Evolutionary conservation across 2,329 filamentous ascomycete genomes (phyloP).

Genomic region (Pseudogymnoascus sp.): DNA sequence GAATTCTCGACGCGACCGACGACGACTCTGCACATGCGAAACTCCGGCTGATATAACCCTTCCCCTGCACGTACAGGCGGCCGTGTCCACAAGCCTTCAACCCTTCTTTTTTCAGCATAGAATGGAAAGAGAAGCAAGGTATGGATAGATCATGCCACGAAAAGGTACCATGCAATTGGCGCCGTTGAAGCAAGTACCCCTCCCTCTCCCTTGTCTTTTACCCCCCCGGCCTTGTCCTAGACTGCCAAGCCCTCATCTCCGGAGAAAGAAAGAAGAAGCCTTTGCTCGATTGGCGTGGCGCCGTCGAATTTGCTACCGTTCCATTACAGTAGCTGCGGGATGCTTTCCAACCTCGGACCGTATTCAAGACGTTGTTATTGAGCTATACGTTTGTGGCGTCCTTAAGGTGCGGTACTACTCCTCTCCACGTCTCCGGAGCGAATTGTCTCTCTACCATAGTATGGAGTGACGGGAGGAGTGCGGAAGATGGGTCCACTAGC

Average conservation of each 20-base stretch:
- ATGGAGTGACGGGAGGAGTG: background rate
- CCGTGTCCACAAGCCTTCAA: background rate
- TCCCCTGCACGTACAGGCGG: constrained; percentile 4
- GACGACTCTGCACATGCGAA: constrained; percentile 6
- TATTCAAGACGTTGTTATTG: background rate
- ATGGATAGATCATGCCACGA: background rate
- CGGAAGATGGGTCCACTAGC: constrained; percentile 6
- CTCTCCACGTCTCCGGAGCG: background rate
- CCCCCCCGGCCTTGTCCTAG: background rate
- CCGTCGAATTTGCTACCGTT: background rate
- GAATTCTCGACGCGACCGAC: background rate
- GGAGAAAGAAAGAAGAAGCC: constrained; percentile 2
- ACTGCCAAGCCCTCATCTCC: constrained; percentile 5
- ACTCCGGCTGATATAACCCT: background rate
- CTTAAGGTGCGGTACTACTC: background rate
- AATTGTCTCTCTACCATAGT: background rate
- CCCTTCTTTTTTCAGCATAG: background rate
- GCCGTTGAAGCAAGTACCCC: background rate
- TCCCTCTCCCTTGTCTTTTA: background rate
- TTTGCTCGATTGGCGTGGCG: constrained; percentile 6
- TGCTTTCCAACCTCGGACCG: constrained; percentile 1
- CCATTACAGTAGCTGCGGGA: constrained; percentile 8
- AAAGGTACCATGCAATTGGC: background rate
- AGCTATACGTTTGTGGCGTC: constrained; percentile 1
- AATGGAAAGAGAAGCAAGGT: background rate